These are phyloP conservation scores for Triticum monococcum DNA, from an alignment of 176 grass and related monocot species.

Conservation along the genomic window DNA sequence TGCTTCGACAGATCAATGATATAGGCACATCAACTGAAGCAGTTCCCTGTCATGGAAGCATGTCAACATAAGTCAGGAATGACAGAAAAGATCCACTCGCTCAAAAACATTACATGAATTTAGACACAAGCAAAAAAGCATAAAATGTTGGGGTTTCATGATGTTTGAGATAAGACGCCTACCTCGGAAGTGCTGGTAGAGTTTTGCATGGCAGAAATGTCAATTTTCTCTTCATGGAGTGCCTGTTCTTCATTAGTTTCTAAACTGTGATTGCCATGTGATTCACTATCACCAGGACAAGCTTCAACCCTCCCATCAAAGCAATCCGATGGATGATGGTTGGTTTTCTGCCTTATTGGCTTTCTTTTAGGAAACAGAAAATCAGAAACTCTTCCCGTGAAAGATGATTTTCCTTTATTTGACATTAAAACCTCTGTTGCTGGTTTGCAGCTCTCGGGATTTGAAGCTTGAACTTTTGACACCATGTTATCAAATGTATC, in stretches of 20 bases:
- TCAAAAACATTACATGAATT: slow-evolving; percentile 1
- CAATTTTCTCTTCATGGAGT: not conserved
- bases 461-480: slow-evolving; percentile 32
- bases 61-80: not conserved
- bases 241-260: not conserved
- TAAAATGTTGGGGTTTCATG: not conserved
- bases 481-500: slow-evolving; percentile 49
- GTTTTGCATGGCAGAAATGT: slow-evolving; percentile 16
- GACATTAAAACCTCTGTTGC: slow-evolving; percentile 23
- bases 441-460: slow-evolving; percentile 34
- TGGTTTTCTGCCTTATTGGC: slow-evolving; percentile 31
- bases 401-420: slow-evolving; percentile 60
- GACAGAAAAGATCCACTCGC: not conserved
- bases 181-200: slow-evolving; percentile 36
- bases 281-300: slow-evolving; percentile 9
- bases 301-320: slow-evolving; percentile 17
- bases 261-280: not conserved
- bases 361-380: slow-evolving; percentile 73
- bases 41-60: slow-evolving; percentile 48
- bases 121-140: not conserved
- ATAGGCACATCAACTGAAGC: slow-evolving; percentile 32
- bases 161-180: slow-evolving; percentile 1
- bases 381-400: slow-evolving; percentile 72
- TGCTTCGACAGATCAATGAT: slow-evolving; percentile 17
- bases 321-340: slow-evolving; percentile 17